Evolutionary conservation across 441 rosid species (phyloP), one percentile per base, ranked within the genome.

Genomic region (Pelargonium myrrhifolium): DNA sequence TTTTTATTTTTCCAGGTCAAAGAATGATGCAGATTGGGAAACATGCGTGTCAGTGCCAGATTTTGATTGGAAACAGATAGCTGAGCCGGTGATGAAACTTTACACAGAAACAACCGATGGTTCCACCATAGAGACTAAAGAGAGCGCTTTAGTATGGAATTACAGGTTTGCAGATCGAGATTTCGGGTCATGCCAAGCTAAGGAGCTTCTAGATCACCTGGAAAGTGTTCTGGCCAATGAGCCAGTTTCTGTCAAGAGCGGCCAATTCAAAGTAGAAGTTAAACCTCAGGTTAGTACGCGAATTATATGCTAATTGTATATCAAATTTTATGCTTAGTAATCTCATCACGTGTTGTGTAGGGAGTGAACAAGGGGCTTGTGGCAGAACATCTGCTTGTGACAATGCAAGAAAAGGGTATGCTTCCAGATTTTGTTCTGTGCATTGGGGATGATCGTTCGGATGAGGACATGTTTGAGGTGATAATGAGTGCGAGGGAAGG

Each of bases 31-130:
- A 63, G 89, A 85, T 7, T 92, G 97, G 97, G 98, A 87, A 74
- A 87, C 87, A 14, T 73, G 86, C 26, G 72, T 83, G 12, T 55
- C 86, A 0, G 92, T 84, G 65, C 73, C 90, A 2, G 87, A 82
- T 68, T 84, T 88, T 69, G 88, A 81, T 45, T 92, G 98, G 98
- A 92, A 88, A 74, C 89, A 88, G 80, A 86, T 89, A 43, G 98
- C 89, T 1, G 96, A 92, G 81, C 97, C 98, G 0, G 93, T 92
- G 65, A 92, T 90, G 98, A 76, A 82, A 78, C 76, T 88, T 1
- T 92, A 90, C 83, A 83, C 86, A n/a, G 97, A 90, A 74, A 87
- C 97, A 62, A 92, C 98, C 24, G 98, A 92, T 75, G 97, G 98
- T 55, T 92, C 98, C 56, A 64, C 87, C 11, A 92, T 92, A 65